Evolutionary conservation across 176 grass and related monocot genomes (phyloP).

Genomic region (Bolboschoenus planiculmis): DNA sequence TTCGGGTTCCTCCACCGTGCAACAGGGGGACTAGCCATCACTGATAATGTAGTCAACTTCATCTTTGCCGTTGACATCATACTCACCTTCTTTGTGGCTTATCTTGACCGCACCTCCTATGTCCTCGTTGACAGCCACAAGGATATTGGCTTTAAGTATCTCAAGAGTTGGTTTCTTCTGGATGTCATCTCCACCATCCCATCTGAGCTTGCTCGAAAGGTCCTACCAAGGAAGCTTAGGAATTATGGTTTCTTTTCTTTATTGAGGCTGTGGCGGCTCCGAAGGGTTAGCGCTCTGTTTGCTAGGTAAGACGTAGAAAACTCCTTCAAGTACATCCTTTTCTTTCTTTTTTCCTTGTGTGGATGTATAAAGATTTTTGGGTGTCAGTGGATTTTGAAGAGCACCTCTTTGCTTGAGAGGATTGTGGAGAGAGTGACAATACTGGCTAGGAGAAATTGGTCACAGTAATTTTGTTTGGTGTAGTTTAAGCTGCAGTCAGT

Average conservation of each 20-base stretch:
- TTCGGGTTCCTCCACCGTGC: constrained; percentile 67
- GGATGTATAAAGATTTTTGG: neutral
- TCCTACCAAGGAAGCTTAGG: constrained; percentile 48
- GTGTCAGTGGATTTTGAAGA: neutral
- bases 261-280: constrained; percentile 90
- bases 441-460: neutral
- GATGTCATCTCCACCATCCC: constrained; percentile 76
- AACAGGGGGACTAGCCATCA: constrained; percentile 43
- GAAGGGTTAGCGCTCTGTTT: constrained; percentile 95
- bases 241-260: constrained; percentile 96
- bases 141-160: constrained; percentile 64
- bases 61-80: constrained; percentile 86
- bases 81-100: constrained; percentile 89
- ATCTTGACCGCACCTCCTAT: constrained; percentile 67
- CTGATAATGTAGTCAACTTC: constrained; percentile 68
- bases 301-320: constrained; percentile 44
- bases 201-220: constrained; percentile 51
- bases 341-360: neutral
- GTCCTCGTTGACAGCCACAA: constrained; percentile 52
- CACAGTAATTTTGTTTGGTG: neutral
- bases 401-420: neutral
- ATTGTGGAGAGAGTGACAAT: neutral
- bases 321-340: neutral
- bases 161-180: constrained; percentile 76
- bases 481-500: neutral